Conservation (phyloP, 306 rosid genomes). For the Castanea sativa region DNA sequence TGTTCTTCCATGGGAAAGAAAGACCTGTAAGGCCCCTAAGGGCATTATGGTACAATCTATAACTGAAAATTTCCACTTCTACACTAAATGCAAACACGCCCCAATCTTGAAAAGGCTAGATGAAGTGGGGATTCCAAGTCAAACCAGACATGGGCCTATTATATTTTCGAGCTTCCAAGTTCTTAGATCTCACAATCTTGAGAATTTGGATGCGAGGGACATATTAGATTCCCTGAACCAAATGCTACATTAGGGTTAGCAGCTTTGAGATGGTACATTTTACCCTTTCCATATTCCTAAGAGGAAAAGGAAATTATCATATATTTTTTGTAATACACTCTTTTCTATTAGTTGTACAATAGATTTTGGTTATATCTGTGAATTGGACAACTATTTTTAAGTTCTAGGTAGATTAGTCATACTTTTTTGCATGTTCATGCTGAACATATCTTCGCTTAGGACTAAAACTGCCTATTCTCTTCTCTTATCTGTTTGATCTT, state of each 20-base stretch:
- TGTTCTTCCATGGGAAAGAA: too few relatives aligned
- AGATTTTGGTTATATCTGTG: background rate
- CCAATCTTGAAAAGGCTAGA: too few relatives aligned
- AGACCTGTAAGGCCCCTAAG: too few relatives aligned
- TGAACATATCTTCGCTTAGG: background rate
- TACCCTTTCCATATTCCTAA: background rate
- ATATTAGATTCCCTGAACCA: too few relatives aligned
- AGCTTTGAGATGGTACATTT: background rate
- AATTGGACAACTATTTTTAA: background rate
- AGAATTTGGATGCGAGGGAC: too few relatives aligned
- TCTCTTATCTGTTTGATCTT: background rate
- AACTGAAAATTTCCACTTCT: too few relatives aligned
- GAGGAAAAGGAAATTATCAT: background rate
- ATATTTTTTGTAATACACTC: background rate
- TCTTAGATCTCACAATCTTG: too few relatives aligned
- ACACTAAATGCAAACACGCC: too few relatives aligned
- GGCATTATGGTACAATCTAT: too few relatives aligned
- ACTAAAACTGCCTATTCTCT: background rate
- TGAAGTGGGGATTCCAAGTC: too few relatives aligned
- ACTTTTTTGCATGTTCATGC: background rate
- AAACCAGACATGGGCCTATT: too few relatives aligned
- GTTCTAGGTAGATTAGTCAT: background rate
- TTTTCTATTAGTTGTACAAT: background rate
- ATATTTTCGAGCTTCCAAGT: too few relatives aligned
- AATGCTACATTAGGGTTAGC: background rate